Conservation (phyloP, 257 asterid genomes). For the Prunella vulgaris region DNA sequence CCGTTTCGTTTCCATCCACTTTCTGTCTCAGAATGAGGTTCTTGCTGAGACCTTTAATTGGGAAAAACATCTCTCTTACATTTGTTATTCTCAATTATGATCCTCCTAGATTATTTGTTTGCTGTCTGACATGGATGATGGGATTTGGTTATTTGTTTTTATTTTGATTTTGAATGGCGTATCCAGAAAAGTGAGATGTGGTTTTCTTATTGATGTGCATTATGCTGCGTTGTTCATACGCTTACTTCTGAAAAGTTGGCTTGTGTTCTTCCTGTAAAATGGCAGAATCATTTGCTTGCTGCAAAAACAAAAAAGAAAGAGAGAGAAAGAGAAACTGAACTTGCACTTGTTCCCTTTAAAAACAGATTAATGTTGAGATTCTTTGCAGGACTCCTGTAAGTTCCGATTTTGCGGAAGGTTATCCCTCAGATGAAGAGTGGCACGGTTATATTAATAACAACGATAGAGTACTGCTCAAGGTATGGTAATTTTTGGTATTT, state of each 20-base stretch:
- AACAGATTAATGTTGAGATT: conserved; percentile 8
- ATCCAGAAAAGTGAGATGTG: no score
- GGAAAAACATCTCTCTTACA: background rate
- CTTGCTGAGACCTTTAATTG: background rate
- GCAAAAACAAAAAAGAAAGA: background rate
- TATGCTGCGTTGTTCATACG: background rate
- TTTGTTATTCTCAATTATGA: background rate
- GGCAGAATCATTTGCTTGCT: background rate
- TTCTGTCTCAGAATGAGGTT: conserved; percentile 89
- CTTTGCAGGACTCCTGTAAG: conserved; percentile 72
- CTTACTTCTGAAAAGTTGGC: background rate
- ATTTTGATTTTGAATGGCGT: background rate
- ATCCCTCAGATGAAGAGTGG: conserved; percentile 96
- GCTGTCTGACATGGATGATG: background rate
- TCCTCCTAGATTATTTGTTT: background rate
- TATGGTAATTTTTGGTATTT: conserved; percentile 13
- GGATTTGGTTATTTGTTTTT: no score
- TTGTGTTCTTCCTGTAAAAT: background rate
- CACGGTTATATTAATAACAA: conserved; percentile 83
- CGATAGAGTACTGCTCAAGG: conserved; percentile 94
- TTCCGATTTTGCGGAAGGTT: conserved; percentile 62
- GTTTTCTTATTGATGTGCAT: background rate
- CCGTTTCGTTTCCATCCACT: conserved; percentile 73
- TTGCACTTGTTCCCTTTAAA: background rate
- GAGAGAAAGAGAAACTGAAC: background rate